Evolutionary conservation across 129 eudicot species (phyloP).

Genomic region (Logfia minima): DNA sequence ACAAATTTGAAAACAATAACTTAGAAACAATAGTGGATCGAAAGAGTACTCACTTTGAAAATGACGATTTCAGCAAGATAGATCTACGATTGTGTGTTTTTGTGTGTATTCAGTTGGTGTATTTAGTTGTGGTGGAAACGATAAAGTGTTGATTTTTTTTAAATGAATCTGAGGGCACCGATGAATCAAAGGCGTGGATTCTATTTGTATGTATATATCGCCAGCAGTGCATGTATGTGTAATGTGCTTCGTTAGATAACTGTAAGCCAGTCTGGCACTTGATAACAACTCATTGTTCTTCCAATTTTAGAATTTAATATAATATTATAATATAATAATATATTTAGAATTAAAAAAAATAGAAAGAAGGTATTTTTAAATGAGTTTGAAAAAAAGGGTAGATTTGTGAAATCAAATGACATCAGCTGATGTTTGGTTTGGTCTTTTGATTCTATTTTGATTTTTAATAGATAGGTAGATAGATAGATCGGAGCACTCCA

Average conservation of each 20-base stretch:
- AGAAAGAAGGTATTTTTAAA: too few species aligned
- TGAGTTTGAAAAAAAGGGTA: too few species aligned
- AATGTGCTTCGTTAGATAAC: not conserved
- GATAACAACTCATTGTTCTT: too few species aligned
- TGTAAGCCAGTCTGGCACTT: too few species aligned
- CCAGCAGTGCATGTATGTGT: not conserved
- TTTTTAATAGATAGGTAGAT: too few species aligned
- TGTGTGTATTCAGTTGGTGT: not conserved
- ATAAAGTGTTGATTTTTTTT: not conserved
- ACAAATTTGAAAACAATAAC: not conserved
- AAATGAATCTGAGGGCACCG: not conserved
- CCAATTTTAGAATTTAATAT: too few species aligned
- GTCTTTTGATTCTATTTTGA: too few species aligned
- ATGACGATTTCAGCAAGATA: slow-evolving; percentile 4
- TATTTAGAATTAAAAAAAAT: too few species aligned
- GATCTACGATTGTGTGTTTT: slow-evolving; percentile 12
- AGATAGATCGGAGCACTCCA: too few species aligned
- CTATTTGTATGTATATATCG: not conserved
- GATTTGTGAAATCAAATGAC: too few species aligned
- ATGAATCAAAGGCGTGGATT: not conserved
- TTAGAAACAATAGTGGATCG: not conserved
- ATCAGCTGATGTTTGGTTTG: too few species aligned
- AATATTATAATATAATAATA: too few species aligned
- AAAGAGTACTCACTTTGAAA: slow-evolving; percentile 3
- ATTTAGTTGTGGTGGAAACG: not conserved